Base-by-base conservation (phyloP, 139 green algal genomes). In the Choricystis sp. region DNA sequence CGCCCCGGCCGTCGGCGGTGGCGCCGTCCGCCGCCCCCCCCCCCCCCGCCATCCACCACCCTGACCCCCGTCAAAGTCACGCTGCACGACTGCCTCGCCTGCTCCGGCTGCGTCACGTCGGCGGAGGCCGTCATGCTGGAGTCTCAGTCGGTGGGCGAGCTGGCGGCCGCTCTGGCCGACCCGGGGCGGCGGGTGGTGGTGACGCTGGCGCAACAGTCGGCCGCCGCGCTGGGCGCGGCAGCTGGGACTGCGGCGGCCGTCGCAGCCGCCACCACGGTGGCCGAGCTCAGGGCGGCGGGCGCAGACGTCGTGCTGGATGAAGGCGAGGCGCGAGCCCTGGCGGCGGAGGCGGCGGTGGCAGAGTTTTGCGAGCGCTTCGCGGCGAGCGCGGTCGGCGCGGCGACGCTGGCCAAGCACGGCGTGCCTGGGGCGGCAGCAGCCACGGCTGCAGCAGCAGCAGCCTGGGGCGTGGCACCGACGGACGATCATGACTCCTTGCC, bases 81-180 rank as follows among this genome's bases (percentile, higher is more conserved):
- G 1, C 79, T 98, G 59, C 79, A 97, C 55, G 92, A 98, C 73
- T 98, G 92, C 78, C 70, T 98, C 49, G 92, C 92, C 4, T 98
- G 92, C 83, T 88, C 73, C 56, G 92, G 92, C n/a, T 98, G 92
- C 75, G 80, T 98, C 23, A 98, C 92, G 4, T 86, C 78, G 5
- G 91, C 91, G 19, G 89, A 98, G 76, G 95, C 89, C 0, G 81
- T 98, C 31, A 77, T 98, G 67, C 75, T 98, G 64, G 74, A 98
- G 79, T 80, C 92, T 57, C 92, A 98, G 73, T 87, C 76, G 62
- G 66, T 69, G 1, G 81, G 77, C 16, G 86, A 97, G 73, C 63
- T 89, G 31, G 48, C 65, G 25, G 49, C 57, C 23, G 55, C 61
- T 5, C 62, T 83, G 31, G 25, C 31, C 14, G 57, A 77, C 29